phyloP scores from a whole-genome alignment of 305 asterid species.

The Solanum aculeatissimum region DNA sequence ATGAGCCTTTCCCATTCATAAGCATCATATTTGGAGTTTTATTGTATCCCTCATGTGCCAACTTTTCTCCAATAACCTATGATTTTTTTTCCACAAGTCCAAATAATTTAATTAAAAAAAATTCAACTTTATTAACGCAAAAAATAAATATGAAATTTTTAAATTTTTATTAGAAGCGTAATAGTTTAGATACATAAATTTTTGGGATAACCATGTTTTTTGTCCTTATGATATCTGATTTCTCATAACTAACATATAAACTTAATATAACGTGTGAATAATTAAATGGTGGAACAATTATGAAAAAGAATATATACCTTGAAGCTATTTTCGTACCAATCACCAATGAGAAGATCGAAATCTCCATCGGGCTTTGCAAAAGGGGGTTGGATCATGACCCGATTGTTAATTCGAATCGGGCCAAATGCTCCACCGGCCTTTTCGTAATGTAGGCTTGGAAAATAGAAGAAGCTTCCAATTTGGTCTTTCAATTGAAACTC shows the following conservation, averaged over 20 bases:
- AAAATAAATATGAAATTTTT: background rate
- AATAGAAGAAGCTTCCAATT: constrained; percentile 47
- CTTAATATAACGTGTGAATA: too few relatives aligned
- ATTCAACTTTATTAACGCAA: background rate
- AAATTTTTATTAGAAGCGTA: background rate
- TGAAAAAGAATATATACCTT: background rate
- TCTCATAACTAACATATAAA: background rate
- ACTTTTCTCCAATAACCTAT: background rate
- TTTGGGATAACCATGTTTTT: background rate
- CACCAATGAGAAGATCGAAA: constrained; percentile 42
- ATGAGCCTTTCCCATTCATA: constrained; percentile 66
- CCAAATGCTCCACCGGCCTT: constrained; percentile 61
- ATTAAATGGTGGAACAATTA: background rate
- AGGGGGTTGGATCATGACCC: constrained; percentile 25
- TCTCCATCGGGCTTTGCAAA: constrained; percentile 39
- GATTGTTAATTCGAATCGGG: constrained; percentile 45
- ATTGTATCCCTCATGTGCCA: background rate
- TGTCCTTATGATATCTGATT: background rate
- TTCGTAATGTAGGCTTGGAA: constrained; percentile 35
- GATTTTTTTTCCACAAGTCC: background rate
- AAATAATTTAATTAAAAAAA: background rate
- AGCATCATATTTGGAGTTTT: constrained; percentile 25
- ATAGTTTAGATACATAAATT: background rate
- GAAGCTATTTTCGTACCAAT: constrained; percentile 16
- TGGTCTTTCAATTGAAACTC: constrained; percentile 49